Conservation (phyloP, 352 stramenopile species). For the Globisporangium radiosum region DNA sequence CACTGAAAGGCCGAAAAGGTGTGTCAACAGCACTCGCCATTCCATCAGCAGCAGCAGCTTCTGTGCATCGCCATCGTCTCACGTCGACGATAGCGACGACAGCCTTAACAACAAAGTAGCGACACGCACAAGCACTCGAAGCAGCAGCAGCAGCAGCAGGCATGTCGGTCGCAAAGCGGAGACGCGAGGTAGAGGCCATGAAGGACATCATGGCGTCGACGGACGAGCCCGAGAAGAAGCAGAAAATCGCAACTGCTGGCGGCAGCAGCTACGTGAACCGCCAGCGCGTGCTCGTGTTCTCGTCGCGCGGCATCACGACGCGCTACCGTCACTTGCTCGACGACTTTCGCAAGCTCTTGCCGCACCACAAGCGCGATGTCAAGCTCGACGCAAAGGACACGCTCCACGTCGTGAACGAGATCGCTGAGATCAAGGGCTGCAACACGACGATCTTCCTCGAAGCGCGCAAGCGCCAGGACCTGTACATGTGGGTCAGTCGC, state of each 20-base stretch:
- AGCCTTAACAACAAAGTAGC: neutral
- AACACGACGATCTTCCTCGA: constrained; percentile 97
- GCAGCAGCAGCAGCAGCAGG: neutral
- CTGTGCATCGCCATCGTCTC: constrained; percentile 4
- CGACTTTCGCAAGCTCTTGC: constrained; percentile 96
- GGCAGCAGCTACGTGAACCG: constrained; percentile 84
- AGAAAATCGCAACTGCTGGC: constrained; percentile 23
- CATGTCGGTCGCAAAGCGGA: constrained; percentile 19
- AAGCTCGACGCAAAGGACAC: constrained; percentile 97
- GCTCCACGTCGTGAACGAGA: constrained; percentile 96
- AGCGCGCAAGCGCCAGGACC: constrained; percentile 95
- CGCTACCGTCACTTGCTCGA: constrained; percentile 98
- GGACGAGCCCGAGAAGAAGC: constrained; percentile 36
- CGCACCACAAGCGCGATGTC: constrained; percentile 99
- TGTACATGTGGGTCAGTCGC: constrained; percentile 98
- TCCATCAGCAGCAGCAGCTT: constrained; percentile 1
- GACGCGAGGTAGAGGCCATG: constrained; percentile 17
- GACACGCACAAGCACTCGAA: neutral
- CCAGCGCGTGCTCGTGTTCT: constrained; percentile 91
- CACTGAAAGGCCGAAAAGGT: neutral
- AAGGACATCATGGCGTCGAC: constrained; percentile 15
- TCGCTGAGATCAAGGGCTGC: constrained; percentile 98
- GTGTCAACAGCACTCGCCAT: neutral
- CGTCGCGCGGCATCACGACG: constrained; percentile 89
- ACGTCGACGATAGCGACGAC: constrained; percentile 9